phyloP scores from a whole-genome alignment of 768 basidiomycete genomes.

The Tylopilus intermedius region DNA sequence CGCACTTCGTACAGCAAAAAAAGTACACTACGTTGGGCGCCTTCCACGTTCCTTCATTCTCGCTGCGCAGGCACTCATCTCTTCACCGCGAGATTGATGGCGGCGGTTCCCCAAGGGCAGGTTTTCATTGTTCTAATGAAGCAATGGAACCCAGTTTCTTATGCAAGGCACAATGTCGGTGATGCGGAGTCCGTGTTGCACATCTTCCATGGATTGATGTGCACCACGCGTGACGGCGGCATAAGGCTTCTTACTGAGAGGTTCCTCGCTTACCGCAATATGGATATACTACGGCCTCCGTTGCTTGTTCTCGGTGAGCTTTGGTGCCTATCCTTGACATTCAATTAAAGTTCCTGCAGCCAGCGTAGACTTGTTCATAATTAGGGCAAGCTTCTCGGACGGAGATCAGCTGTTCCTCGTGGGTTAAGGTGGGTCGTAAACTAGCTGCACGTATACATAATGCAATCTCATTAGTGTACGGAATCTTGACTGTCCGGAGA shows the following conservation, averaged over 20 bases:
- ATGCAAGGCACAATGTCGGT: constrained; percentile 12
- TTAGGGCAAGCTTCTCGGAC: constrained; percentile 11
- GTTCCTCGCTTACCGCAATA: constrained; percentile 16
- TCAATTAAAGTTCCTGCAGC: constrained; percentile 8
- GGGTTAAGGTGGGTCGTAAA: constrained; percentile 27
- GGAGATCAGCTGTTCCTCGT: constrained; percentile 27
- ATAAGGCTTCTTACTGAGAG: constrained; percentile 3
- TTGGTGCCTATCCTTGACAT: constrained; percentile 5
- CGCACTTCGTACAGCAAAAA: constrained; percentile 4
- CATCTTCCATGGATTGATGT: constrained; percentile 17
- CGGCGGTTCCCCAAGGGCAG: constrained; percentile 15
- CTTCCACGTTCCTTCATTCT: constrained; percentile 16
- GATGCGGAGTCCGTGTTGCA: constrained; percentile 6
- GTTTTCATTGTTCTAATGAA: constrained; percentile 26
- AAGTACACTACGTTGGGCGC: neutral
- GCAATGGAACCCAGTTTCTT: constrained; percentile 19
- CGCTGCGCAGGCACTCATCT: neutral
- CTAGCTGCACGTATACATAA: constrained; percentile 18
- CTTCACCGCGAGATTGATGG: constrained; percentile 9
- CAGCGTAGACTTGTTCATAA: constrained; percentile 11
- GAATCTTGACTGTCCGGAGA: neutral
- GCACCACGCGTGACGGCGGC: constrained; percentile 1
- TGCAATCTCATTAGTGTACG: neutral
- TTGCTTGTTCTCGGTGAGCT: constrained; percentile 5
- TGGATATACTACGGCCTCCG: constrained; percentile 10